Conservation (phyloP, 352 stramenopile species). For the Pythium sp. region DNA sequence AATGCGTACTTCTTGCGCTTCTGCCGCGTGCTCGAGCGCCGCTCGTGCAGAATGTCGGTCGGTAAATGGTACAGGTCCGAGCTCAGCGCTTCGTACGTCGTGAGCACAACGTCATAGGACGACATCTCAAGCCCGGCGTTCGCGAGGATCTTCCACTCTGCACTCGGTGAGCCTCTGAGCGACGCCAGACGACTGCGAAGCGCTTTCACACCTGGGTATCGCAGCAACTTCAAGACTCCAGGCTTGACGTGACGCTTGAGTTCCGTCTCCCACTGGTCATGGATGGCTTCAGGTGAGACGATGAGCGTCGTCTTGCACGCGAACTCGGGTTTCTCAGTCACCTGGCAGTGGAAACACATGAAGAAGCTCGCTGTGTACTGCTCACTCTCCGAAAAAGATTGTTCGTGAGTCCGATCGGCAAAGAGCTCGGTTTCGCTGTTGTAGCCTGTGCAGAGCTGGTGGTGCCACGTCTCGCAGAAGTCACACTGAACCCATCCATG, state of each 20-base stretch:
- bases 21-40: conserved; percentile 60
- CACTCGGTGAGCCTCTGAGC: conserved; percentile 26
- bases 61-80: conserved; percentile 80
- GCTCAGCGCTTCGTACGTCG: conserved; percentile 87
- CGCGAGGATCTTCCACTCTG: conserved; percentile 56
- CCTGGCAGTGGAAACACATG: conserved; percentile 67
- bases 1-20: conserved; percentile 79
- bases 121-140: conserved; percentile 47
- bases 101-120: conserved; percentile 89
- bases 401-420: not conserved
- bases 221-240: conserved; percentile 45
- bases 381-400: not conserved
- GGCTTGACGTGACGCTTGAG: conserved; percentile 74
- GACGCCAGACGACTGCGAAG: conserved; percentile 31
- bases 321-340: conserved; percentile 32
- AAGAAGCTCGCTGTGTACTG: conserved; percentile 29
- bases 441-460: conserved; percentile 59
- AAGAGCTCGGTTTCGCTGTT: conserved; percentile 1
- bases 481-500: conserved; percentile 49
- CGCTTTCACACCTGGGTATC: conserved; percentile 53
- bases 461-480: conserved; percentile 56
- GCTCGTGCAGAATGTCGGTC: conserved; percentile 26
- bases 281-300: conserved; percentile 89
- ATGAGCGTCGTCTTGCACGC: conserved; percentile 88
- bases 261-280: conserved; percentile 89